A percentile compares a stretch with the other conserved stretches of the same genome.
phyloP scores from a whole-genome alignment of 2,329 filamentous ascomycete species.

The Periconia sp. region DNA sequence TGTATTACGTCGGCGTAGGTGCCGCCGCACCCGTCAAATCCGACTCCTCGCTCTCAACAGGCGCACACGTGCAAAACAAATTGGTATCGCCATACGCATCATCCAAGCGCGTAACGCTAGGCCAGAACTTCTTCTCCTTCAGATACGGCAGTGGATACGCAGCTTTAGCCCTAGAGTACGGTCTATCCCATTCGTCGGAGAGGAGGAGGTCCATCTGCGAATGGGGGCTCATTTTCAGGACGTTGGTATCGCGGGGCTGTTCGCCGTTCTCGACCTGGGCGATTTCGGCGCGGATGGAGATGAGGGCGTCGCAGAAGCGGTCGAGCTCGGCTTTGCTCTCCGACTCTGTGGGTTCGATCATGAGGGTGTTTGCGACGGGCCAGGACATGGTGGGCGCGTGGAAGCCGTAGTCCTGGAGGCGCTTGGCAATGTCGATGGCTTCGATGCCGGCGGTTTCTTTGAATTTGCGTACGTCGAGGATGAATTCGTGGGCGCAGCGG shows the following conservation, averaged over 20 bases:
- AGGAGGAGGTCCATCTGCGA: slow-evolving; percentile 76
- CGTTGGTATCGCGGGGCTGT: slow-evolving; percentile 73
- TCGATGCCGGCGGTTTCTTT: slow-evolving; percentile 81
- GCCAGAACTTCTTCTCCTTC: slow-evolving; percentile 98
- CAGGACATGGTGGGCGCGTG: slow-evolving; percentile 97
- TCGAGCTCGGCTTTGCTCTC: slow-evolving; percentile 92
- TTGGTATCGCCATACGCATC: slow-evolving; percentile 92
- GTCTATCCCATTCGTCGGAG: slow-evolving; percentile 73
- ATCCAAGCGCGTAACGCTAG: slow-evolving; percentile 80
- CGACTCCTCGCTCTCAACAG: slow-evolving; percentile 60
- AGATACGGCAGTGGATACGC: slow-evolving; percentile 84
- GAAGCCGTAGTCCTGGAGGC: slow-evolving; percentile 95
- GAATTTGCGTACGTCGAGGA: slow-evolving; percentile 85
- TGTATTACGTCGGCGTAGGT: slow-evolving; percentile 31
- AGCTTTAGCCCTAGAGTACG: slow-evolving; percentile 78
- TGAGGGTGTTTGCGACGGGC: slow-evolving; percentile 92
- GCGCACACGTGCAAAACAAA: slow-evolving; percentile 91
- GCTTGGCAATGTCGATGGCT: slow-evolving; percentile 93
- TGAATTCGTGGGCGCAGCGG: slow-evolving; percentile 96
- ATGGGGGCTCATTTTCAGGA: slow-evolving; percentile 88
- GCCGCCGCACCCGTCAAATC: slow-evolving; percentile 36
- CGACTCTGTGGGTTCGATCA: slow-evolving; percentile 96
- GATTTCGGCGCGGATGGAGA: slow-evolving; percentile 85
- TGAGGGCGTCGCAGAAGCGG: slow-evolving; percentile 86
- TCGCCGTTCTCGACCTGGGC: slow-evolving; percentile 77